Evolutionary conservation across 208 protist genomes (phyloP).

Genomic region (Naegleria fowleri): DNA sequence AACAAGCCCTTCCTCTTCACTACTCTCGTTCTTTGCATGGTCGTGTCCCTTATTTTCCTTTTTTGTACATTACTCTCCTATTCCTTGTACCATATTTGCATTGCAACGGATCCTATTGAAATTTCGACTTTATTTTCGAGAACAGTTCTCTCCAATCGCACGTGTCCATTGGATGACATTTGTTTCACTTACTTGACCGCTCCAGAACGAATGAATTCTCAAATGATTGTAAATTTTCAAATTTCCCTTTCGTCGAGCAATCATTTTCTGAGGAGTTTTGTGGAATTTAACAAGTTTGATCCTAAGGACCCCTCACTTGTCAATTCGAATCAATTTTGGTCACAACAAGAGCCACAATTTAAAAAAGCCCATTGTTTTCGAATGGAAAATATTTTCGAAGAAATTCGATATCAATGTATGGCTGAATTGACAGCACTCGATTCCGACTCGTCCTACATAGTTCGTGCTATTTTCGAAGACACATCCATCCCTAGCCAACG

Average conservation of each 20-base stretch:
- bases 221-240: slow-evolving; percentile 22
- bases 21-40: background rate
- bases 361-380: background rate
- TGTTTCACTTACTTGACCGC: slow-evolving; percentile 6
- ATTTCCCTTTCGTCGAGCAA: background rate
- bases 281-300: background rate
- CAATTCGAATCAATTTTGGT: too few relatives aligned
- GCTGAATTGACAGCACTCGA: background rate
- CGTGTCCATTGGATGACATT: background rate
- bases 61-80: background rate
- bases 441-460: background rate
- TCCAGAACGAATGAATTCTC: background rate
- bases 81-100: background rate
- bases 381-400: background rate
- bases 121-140: background rate
- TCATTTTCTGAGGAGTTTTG: background rate
- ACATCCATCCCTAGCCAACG: too few relatives aligned
- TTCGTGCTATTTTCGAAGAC: too few relatives aligned
- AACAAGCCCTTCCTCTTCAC: background rate
- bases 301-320: background rate
- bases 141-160: background rate
- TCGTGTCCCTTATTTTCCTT: background rate
- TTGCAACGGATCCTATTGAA: background rate
- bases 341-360: too few relatives aligned
- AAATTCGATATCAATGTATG: background rate